A percentile compares a stretch with the other conserved stretches of the same genome.
Evolutionary conservation across 768 basidiomycete species (phyloP).

Genomic region (Boletus reticulatus): DNA sequence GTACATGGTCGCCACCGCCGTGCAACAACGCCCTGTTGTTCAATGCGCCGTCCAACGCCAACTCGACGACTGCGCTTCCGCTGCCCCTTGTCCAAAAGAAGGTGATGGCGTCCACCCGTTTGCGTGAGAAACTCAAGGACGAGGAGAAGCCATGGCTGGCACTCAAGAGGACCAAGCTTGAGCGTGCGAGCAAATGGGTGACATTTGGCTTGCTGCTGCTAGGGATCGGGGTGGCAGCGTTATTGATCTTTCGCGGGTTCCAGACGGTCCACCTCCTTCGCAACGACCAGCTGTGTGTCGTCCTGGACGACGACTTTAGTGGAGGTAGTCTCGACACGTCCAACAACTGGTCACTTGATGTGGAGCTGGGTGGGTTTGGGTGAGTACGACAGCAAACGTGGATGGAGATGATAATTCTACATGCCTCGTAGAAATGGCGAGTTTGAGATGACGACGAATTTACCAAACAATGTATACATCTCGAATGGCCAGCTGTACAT

Average conservation of each 20-base stretch:
- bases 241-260: slow-evolving; percentile 48
- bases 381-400: slow-evolving; percentile 11
- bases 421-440: slow-evolving; percentile 40
- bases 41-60: slow-evolving; percentile 29
- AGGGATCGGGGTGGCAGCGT: slow-evolving; percentile 40
- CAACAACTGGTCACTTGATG: slow-evolving; percentile 45
- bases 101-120: slow-evolving; percentile 43
- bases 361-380: slow-evolving; percentile 56
- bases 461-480: slow-evolving; percentile 40
- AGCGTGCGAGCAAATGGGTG: slow-evolving; percentile 45
- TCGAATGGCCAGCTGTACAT: slow-evolving; percentile 54
- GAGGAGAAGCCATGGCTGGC: slow-evolving; percentile 48
- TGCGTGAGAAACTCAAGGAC: slow-evolving; percentile 48
- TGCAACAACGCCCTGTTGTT: slow-evolving; percentile 27
- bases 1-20: slow-evolving; percentile 60
- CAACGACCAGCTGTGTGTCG: slow-evolving; percentile 37
- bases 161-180: slow-evolving; percentile 29
- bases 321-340: slow-evolving; percentile 39
- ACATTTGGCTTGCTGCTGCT: slow-evolving; percentile 41
- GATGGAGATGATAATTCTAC: slow-evolving; percentile 3
- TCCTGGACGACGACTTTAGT: slow-evolving; percentile 51
- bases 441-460: slow-evolving; percentile 54
- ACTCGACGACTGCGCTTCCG: slow-evolving; percentile 32
- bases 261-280: slow-evolving; percentile 36
- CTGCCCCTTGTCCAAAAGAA: slow-evolving; percentile 42